A percentile compares a stretch with the other conserved stretches of the same genome.
phyloP scores from a whole-genome alignment of 2,329 filamentous ascomycete species.

The Endocalyx cinctus region DNA sequence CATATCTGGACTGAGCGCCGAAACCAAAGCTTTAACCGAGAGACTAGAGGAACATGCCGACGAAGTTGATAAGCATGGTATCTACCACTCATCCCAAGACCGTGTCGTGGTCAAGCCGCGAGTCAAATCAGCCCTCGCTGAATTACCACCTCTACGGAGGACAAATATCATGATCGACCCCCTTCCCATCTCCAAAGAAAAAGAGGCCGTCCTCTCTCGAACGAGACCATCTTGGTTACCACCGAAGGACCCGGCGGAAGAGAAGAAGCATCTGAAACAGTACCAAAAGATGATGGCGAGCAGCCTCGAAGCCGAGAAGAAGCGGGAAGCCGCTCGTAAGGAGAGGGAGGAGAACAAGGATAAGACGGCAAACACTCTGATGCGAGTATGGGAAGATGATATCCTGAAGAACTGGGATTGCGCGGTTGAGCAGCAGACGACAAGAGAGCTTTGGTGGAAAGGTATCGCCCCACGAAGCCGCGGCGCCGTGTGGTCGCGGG shows the following conservation, averaged over 20 bases:
- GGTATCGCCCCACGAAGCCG: slow-evolving; percentile 69
- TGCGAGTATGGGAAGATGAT: slow-evolving; percentile 69
- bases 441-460: slow-evolving; percentile 77
- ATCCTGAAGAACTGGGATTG: slow-evolving; percentile 72
- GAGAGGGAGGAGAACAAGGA: slow-evolving; percentile 51
- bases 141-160: slow-evolving; percentile 64
- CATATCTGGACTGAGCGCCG: slow-evolving; percentile 62
- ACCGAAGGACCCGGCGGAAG: slow-evolving; percentile 84
- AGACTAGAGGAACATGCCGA: slow-evolving; percentile 76
- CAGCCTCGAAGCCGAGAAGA: slow-evolving; percentile 56
- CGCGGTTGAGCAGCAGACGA: slow-evolving; percentile 63
- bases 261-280: slow-evolving; percentile 80
- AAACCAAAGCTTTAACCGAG: slow-evolving; percentile 71
- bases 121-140: slow-evolving; percentile 62
- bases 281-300: slow-evolving; percentile 78
- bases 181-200: slow-evolving; percentile 78
- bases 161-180: slow-evolving; percentile 82
- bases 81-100: slow-evolving; percentile 12
- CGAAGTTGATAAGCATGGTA: slow-evolving; percentile 47
- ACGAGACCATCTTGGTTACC: slow-evolving; percentile 82
- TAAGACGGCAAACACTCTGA: slow-evolving; percentile 47
- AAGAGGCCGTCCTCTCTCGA: slow-evolving; percentile 75
- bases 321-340: slow-evolving; percentile 49
- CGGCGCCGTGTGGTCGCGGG: slow-evolving; percentile 64
- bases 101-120: slow-evolving; percentile 41